Conservation (phyloP, 108 stramenopile genomes). For the Nannochloropsis gaditana region DNA sequence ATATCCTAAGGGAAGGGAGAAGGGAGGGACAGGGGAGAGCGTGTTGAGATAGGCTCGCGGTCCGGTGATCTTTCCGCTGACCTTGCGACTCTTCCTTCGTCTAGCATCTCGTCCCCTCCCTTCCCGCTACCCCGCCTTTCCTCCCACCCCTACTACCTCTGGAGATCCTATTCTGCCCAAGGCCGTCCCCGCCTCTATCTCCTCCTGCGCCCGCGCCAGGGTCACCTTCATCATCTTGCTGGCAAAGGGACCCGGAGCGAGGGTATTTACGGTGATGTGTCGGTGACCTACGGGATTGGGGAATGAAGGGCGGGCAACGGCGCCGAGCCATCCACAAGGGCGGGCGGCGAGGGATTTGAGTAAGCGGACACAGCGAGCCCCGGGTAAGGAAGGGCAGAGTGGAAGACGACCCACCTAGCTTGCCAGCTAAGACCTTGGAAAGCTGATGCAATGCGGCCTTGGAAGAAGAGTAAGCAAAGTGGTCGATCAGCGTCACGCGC, state of each 20-base stretch:
- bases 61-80: background rate
- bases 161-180: background rate
- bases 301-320: background rate
- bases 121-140: background rate
- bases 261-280: background rate
- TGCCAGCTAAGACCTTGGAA: background rate
- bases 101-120: background rate
- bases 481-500: slow-evolving; percentile 17
- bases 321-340: background rate
- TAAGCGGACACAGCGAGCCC: background rate
- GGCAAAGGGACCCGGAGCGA: background rate
- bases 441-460: background rate
- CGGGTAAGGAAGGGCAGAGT: background rate
- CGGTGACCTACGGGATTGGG: background rate
- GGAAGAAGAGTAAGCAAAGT: slow-evolving; percentile 14
- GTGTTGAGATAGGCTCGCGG: background rate
- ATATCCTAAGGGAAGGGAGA: background rate
- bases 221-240: slow-evolving; percentile 20
- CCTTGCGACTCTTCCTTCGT: background rate
- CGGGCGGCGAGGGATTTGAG: no score
- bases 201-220: slow-evolving; percentile 8
- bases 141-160: background rate
- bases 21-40: background rate
- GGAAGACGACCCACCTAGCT: background rate
- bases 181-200: background rate